A percentile compares a stretch with the other conserved stretches of the same genome.
Conservation (phyloP, 108 stramenopile genomes). For the Schizochytrium sp. region DNA sequence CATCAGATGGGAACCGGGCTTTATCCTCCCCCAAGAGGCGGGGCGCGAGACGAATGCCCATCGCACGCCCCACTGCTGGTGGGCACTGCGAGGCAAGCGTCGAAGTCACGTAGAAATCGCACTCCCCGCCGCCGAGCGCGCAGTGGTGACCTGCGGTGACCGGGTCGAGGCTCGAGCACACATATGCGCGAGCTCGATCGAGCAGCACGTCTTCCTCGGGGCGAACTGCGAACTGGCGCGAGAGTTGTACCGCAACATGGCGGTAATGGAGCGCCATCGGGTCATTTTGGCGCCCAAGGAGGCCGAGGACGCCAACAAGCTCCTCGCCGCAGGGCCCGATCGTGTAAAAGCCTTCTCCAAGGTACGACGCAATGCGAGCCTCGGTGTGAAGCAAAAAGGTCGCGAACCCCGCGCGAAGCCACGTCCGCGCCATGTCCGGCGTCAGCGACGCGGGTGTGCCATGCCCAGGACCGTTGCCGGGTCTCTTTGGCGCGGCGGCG, state of each 20-base stretch:
- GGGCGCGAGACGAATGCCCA: conserved; percentile 56
- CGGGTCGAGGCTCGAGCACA: conserved; percentile 62
- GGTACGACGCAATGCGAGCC: conserved; percentile 62
- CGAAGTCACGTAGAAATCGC: conserved; percentile 38
- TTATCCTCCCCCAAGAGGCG: neutral
- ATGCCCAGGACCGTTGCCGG: no score
- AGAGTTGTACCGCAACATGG: conserved; percentile 55
- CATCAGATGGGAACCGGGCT: neutral
- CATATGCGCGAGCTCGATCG: conserved; percentile 66
- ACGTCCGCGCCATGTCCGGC: neutral
- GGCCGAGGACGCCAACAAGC: conserved; percentile 48
- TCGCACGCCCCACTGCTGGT: conserved; percentile 67
- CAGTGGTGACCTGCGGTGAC: conserved; percentile 74
- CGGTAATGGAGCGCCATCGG: conserved; percentile 70
- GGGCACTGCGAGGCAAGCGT: conserved; percentile 73
- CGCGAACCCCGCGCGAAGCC: conserved; percentile 56
- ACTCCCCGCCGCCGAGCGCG: conserved; percentile 52
- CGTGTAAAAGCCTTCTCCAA: conserved; percentile 70
- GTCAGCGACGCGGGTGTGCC: no score
- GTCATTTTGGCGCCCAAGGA: conserved; percentile 41
- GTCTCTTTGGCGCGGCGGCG: neutral
- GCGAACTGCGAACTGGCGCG: conserved; percentile 46
- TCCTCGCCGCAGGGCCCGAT: conserved; percentile 85
- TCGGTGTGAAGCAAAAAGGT: conserved; percentile 69
- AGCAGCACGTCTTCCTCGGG: conserved; percentile 54